Evolutionary conservation across 2,329 filamentous ascomycete species (phyloP), one percentile per base, ranked within the genome.

Genomic region (Apiospora sp.): DNA sequence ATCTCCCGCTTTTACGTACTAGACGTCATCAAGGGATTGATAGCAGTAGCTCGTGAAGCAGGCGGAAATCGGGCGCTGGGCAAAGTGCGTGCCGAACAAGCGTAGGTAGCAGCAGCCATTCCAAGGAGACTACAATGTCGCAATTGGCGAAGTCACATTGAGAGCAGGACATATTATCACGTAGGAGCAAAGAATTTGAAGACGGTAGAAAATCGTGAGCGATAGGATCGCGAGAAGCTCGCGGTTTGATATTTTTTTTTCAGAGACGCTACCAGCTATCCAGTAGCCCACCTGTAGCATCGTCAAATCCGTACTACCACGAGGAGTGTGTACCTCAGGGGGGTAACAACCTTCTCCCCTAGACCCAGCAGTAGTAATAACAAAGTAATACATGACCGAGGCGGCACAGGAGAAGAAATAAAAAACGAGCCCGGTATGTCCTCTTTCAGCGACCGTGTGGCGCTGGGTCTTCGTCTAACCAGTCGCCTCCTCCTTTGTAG

Each of bases 361-460:
- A 19, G 58, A 64, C 37, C 58, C 58, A 64, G 58, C 30, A 41
- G 58, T 64, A 58, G 30, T 14, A 58, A 27, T 13, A 13, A 64
- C 22, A 13, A 30, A 64, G 58, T 64, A 41, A 14, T 64, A 64
- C 58, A 64, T 41, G 30, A 41, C 58, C 58, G 19, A 64, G 58
- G 58, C 58, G 58, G 58, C 37, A 41, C 37, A 41, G 37, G 37
- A 41, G 37, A 41, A 41, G 30, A 34, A 64, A 19, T 19, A n/a
- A 64, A 19, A 41, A 64, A 41, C 58, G 58, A 64, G 58, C 58
- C 58, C 34, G 58, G 34, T 4, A 64, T 64, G 34, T 24, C 41
- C 30, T 30, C 58, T 24, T 24, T 64, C 58, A 64, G 58, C 58
- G 58, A 64, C 58, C 58, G 58, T 64, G 58, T 64, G 58, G 58